phyloP scores from a whole-genome alignment of 495 filamentous ascomycete species.

The Penicillium bovifimosum region DNA sequence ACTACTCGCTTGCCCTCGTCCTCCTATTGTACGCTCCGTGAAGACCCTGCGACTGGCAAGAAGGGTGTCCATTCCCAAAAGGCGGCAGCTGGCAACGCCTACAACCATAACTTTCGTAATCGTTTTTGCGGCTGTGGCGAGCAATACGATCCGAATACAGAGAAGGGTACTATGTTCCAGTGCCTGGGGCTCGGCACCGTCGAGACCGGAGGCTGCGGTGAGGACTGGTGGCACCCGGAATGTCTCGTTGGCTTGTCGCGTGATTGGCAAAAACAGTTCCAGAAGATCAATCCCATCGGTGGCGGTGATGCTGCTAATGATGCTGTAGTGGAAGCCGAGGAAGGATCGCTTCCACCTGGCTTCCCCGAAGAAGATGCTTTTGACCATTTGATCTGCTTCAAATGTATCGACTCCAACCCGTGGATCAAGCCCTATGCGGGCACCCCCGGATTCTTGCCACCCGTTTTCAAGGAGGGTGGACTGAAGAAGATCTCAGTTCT shows the following conservation, averaged over 20 bases:
- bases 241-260: constrained; percentile 77
- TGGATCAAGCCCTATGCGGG: constrained; percentile 95
- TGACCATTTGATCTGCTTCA: constrained; percentile 86
- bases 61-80: constrained; percentile 76
- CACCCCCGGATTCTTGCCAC: constrained; percentile 69
- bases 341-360: constrained; percentile 64
- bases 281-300: constrained; percentile 39
- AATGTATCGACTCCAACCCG: constrained; percentile 80
- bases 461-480: constrained; percentile 49
- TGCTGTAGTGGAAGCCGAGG: constrained; percentile 39
- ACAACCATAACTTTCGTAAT: constrained; percentile 93
- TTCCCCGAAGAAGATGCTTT: constrained; percentile 89
- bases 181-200: constrained; percentile 79
- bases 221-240: constrained; percentile 99
- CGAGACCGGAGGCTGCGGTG: constrained; percentile 83
- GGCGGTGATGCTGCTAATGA: constrained; percentile 32
- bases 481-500: constrained; percentile 9
- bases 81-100: constrained; percentile 68
- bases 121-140: constrained; percentile 86
- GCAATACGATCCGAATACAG: constrained; percentile 75
- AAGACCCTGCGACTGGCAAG: constrained; percentile 63
- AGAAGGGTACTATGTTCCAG: constrained; percentile 99
- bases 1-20: constrained; percentile 69
- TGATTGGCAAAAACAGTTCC: constrained; percentile 40
- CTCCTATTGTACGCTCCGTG: constrained; percentile 69